Conservation (phyloP, 192 early-diverging fungal genomes). For the Gryganskiella cystojenkinii region DNA sequence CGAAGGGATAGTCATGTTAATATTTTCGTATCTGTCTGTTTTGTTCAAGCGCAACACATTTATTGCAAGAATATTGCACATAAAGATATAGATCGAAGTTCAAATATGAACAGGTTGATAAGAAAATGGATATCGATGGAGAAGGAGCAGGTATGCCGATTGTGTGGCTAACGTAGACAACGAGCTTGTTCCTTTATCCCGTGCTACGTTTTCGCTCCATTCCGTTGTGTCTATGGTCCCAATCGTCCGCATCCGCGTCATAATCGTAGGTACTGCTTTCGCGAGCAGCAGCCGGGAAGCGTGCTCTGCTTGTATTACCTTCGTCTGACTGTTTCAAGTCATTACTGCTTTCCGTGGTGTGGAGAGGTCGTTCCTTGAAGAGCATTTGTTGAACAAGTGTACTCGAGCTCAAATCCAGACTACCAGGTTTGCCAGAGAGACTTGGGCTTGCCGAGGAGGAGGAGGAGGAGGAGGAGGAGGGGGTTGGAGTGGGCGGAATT, state of each 20-base stretch:
- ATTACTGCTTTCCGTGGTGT: background rate
- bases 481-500: background rate
- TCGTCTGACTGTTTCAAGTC: conserved; percentile 9
- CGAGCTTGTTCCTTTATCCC: conserved; percentile 1
- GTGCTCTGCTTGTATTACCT: conserved; percentile 23
- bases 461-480: background rate
- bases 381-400: conserved; percentile 51
- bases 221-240: conserved; percentile 13
- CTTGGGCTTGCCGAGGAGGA: background rate
- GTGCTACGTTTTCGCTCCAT: conserved; percentile 15
- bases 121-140: too few relatives aligned
- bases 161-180: background rate
- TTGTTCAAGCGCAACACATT: too few relatives aligned
- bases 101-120: too few relatives aligned
- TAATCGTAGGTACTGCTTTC: background rate
- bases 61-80: too few relatives aligned
- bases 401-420: conserved; percentile 48
- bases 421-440: conserved; percentile 20
- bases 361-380: conserved; percentile 38
- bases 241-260: conserved; percentile 6
- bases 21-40: too few relatives aligned
- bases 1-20: too few relatives aligned
- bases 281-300: background rate
- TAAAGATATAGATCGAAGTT: too few relatives aligned
- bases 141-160: too few relatives aligned